Base-by-base conservation (phyloP, 2,329 filamentous ascomycete species). In the Diaporthe humulicola region DNA sequence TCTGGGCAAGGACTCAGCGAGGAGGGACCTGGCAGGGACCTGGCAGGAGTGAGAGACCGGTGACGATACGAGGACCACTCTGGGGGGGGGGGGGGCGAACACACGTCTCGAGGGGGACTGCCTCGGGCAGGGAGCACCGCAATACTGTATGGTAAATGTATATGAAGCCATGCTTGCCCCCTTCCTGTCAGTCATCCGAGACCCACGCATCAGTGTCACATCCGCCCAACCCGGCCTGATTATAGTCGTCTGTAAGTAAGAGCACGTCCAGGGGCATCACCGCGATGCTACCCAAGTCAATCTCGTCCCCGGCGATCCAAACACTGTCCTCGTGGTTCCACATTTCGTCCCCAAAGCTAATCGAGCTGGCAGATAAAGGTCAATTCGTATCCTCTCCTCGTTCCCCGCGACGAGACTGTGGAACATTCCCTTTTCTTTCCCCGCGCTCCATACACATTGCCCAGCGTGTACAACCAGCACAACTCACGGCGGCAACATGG, bases 401-500 rank as follows among this genome's bases (percentile, higher is more conserved):
- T 38, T 48, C 33, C 8, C 22, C 42, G n/a, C 22, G 56, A 40
- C 4, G 12, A 28, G 4, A 25, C 1, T 6, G 38, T 7, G 54
- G 15, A 4, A 12, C 40, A 8, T 33, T 54, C 40, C 3, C 10
- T 28, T 33, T 38, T 22, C 10, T 17, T 22, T 22, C 38, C 42
- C 69, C 33, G 36, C 38, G 19, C 22, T 10, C 61, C 30, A 52
- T 12, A 38, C 10, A 17, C 42, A n/a, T 28, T 38, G 54, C 17
- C 54, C 28, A 30, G 17, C 28, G 28, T 22, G 40, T 25, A 52
- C 2, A 28, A 50, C 28, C 12, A 14, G 52, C 56, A 1, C 45
- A 61, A 8, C 38, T 36, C 19, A 22, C 10, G 38, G 52, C 45
- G 30, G 17, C 69, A 75, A 45, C 73, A 82, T 82, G 81, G 77